Conservation (phyloP, 1,284 basidiomycete genomes). For the Trichosporon asahii region DNA sequence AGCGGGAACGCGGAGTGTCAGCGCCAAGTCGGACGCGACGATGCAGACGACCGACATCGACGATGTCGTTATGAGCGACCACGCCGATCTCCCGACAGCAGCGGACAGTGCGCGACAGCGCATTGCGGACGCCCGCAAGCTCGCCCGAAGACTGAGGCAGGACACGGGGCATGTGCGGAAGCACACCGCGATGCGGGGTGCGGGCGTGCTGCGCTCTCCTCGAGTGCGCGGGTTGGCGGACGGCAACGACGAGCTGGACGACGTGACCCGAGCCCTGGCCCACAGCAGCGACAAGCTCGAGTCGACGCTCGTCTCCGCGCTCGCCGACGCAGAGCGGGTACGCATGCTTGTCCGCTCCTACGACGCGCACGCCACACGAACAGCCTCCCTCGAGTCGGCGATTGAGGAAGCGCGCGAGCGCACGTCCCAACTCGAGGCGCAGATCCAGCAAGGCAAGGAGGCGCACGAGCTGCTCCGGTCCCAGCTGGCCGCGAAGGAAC, state of each 20-base stretch:
- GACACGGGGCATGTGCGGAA: slow-evolving; percentile 15
- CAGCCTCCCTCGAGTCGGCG: slow-evolving; percentile 61
- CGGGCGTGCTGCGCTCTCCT: background rate
- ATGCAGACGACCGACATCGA: slow-evolving; percentile 16
- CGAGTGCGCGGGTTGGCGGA: background rate
- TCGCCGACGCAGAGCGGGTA: slow-evolving; percentile 30
- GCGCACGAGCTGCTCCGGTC: slow-evolving; percentile 73
- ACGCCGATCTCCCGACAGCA: slow-evolving; percentile 18
- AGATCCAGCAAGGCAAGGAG: slow-evolving; percentile 65
- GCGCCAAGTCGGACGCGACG: slow-evolving; percentile 4
- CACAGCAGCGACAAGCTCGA: slow-evolving; percentile 38
- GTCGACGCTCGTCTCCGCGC: slow-evolving; percentile 25
- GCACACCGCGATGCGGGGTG: background rate
- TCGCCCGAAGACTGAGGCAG: slow-evolving; percentile 14
- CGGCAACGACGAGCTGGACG: background rate
- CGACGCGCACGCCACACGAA: slow-evolving; percentile 35
- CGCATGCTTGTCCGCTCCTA: slow-evolving; percentile 20
- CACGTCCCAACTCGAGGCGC: slow-evolving; percentile 60
- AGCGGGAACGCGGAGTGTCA: background rate
- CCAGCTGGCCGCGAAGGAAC: slow-evolving; percentile 68
- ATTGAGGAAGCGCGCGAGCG: slow-evolving; percentile 67
- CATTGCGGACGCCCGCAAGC: slow-evolving; percentile 19
- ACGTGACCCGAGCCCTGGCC: background rate
- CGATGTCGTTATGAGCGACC: slow-evolving; percentile 24
- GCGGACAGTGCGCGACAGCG: slow-evolving; percentile 16